A percentile compares a stretch with the other conserved stretches of the same genome.
Evolutionary conservation across 1,139 yeast genomes (phyloP).

Genomic region (Kodamaea derodonti): DNA sequence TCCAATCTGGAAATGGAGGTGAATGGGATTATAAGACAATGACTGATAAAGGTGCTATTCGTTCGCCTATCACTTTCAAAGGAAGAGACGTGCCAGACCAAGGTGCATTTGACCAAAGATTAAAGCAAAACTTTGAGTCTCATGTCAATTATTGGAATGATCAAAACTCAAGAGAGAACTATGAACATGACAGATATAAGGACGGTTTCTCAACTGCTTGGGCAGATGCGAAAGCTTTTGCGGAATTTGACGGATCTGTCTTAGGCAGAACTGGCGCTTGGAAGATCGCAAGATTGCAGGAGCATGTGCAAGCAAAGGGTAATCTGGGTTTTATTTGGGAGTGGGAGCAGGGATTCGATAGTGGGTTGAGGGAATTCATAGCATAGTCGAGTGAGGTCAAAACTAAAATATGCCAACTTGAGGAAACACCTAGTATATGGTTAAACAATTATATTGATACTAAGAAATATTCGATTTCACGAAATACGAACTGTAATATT

Average conservation of each 20-base stretch:
- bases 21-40: conserved; percentile 92
- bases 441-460: no score
- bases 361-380: conserved; percentile 45
- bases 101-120: conserved; percentile 38
- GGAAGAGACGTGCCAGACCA: conserved; percentile 33
- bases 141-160: conserved; percentile 71
- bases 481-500: no score
- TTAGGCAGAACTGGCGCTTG: conserved; percentile 74
- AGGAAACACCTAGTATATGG: no score
- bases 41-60: conserved; percentile 61
- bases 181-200: conserved; percentile 76
- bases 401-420: no score
- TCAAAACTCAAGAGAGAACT: conserved; percentile 53
- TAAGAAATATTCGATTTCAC: no score
- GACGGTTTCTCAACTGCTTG: conserved; percentile 77
- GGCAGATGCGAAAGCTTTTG: conserved; percentile 66
- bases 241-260: conserved; percentile 62
- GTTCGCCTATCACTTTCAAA: conserved; percentile 19
- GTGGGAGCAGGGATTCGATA: conserved; percentile 79
- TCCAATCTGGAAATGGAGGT: conserved; percentile 86
- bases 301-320: conserved; percentile 59
- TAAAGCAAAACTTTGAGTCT: conserved; percentile 34
- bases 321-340: conserved; percentile 67
- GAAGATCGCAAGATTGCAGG: conserved; percentile 46
- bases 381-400: no score